Evolutionary conservation across 352 stramenopile genomes (phyloP), one percentile per base, ranked within the genome.

Genomic region (Pythium brachiatum): DNA sequence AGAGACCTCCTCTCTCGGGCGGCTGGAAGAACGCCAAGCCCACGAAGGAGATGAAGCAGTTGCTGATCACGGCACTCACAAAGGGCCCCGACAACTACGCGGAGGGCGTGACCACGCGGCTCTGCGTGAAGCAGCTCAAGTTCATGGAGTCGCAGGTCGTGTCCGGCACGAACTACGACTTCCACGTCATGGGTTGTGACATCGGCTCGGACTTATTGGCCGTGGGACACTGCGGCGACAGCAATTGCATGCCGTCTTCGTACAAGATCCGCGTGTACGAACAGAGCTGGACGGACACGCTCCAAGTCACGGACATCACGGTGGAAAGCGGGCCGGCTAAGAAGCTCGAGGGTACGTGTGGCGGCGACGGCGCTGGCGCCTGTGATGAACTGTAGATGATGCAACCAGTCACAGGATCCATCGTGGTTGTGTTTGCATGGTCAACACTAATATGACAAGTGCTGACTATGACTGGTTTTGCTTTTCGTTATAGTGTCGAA

Each of bases 141-240:
- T 74, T 63, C 41, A 53, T 79, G 29, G 53, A 85, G 68, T 73
- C 79, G 72, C 78, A 94, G 53, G 78, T 89, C 38, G 85, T 94
- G 39, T 70, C 83, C 0, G 85, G 85, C 25, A 89, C 69, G 52
- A 94, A 92, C 70, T 94, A 90, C 68, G 70, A 73, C 60, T 91
- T 90, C 58, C 62, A 78, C 56, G 76, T 91, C 31, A 53, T 67
- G 21, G 85, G 81, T 21, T 90, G 83, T 61, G 65, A 72, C 31
- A 60, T 73, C 21, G 78, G 81, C 25, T 55, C 39, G 36, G 67
- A 44, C 16, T 59, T 51, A 50, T 52, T 63, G 47, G 74, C 68
- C 53, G 76, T 76, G 27, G 79, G 79, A 27, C 65, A 58, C 36
- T 89, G 83, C 1, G 46, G 26, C 6, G 72, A 71, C 54, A 57